A percentile compares a stretch with the other conserved stretches of the same genome.
Evolutionary conservation across 306 rosid genomes (phyloP).

Genomic region (Fagus sylvatica): DNA sequence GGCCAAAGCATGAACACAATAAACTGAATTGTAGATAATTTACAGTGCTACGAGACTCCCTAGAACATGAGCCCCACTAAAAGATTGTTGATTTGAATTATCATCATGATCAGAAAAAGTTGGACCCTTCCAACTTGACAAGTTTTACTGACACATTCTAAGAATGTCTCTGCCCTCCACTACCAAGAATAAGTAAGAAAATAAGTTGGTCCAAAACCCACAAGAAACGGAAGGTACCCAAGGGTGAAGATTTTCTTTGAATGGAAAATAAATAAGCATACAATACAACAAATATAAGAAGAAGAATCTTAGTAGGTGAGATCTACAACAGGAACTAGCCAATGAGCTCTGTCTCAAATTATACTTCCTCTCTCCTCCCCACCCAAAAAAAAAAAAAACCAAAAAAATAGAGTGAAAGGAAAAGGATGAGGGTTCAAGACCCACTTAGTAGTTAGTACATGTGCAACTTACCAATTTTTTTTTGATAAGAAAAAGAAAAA

Average conservation of each 20-base stretch:
- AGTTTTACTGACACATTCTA: neutral
- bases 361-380: too few relatives aligned
- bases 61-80: neutral
- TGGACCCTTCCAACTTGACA: neutral
- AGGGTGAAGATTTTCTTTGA: neutral
- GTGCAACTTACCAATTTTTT: too few relatives aligned
- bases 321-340: conserved; percentile 10
- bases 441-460: too few relatives aligned
- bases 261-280: neutral
- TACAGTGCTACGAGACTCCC: neutral
- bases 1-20: neutral
- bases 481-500: too few relatives aligned
- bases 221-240: neutral
- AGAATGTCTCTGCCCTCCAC: neutral
- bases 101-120: neutral
- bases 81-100: neutral
- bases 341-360: too few relatives aligned
- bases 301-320: conserved; percentile 13
- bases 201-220: neutral
- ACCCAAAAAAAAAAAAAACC: too few relatives aligned
- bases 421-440: too few relatives aligned
- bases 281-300: neutral
- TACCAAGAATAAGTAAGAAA: neutral
- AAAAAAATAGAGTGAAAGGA: too few relatives aligned
- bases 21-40: neutral